Conservation (phyloP, 2,329 filamentous ascomycete genomes). For the Alternaria sp. region DNA sequence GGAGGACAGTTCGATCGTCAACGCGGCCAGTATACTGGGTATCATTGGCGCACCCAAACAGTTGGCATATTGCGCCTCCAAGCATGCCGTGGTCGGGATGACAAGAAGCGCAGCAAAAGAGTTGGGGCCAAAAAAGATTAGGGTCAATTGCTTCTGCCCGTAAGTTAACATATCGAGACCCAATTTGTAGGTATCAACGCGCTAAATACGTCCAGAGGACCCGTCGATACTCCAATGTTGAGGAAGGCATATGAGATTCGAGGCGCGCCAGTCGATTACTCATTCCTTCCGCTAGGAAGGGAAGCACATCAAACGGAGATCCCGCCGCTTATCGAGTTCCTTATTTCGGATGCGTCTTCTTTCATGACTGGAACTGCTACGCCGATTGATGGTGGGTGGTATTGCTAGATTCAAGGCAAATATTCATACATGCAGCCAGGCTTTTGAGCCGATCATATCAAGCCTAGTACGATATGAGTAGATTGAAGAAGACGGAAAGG, state of each 20-base stretch:
- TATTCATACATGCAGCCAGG: too few relatives aligned
- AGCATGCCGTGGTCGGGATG: conserved; percentile 52
- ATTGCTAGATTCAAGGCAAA: conserved; percentile 17
- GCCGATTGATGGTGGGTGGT: conserved; percentile 57
- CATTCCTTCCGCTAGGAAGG: conserved; percentile 32
- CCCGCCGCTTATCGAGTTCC: conserved; percentile 56
- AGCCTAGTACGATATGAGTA: too few relatives aligned
- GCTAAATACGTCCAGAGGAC: conserved; percentile 20
- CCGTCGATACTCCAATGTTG: conserved; percentile 47
- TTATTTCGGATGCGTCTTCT: conserved; percentile 54
- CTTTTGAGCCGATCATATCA: too few relatives aligned
- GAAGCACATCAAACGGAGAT: conserved; percentile 43
- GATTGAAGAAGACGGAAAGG: too few relatives aligned
- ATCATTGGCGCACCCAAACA: conserved; percentile 50
- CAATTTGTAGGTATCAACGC: too few relatives aligned
- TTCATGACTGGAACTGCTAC: conserved; percentile 56
- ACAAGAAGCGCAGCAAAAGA: conserved; percentile 50
- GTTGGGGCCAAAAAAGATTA: conserved; percentile 42
- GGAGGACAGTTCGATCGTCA: conserved; percentile 48
- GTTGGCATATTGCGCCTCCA: conserved; percentile 47
- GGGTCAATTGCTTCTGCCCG: conserved; percentile 46
- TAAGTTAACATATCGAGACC: conserved; percentile 20
- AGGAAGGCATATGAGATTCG: conserved; percentile 23
- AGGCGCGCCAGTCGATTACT: conserved; percentile 25
- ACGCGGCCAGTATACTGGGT: conserved; percentile 60